phyloP scores from a whole-genome alignment of 148 eudicot species.

The Polygonum maritimum region DNA sequence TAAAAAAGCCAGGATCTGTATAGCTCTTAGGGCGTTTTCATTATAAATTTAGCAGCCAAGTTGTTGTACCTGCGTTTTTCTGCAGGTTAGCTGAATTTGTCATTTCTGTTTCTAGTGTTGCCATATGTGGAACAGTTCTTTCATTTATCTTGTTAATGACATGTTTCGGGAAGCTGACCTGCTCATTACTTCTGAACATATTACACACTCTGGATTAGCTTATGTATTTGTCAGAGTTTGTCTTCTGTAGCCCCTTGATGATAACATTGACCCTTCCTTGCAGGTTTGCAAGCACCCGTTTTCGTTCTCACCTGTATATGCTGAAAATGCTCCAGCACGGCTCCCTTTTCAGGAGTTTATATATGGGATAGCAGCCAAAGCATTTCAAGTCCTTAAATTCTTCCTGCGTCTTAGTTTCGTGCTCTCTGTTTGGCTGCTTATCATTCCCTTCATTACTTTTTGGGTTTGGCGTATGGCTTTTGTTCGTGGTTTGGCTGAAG shows the following conservation, averaged over 20 bases:
- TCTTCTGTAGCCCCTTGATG: background rate
- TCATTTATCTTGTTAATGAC: background rate
- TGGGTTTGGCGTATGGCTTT: conserved; percentile 98
- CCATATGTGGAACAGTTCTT: background rate
- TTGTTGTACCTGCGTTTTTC: background rate
- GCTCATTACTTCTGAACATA: background rate
- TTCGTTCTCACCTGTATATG: conserved; percentile 92
- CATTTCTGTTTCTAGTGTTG: background rate
- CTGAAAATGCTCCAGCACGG: conserved; percentile 83
- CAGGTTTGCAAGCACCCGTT: conserved; percentile 99
- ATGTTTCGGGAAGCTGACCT: background rate
- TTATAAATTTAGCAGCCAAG: background rate
- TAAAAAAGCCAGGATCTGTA: background rate
- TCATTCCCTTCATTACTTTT: conserved; percentile 88
- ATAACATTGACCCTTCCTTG: conserved; percentile 4
- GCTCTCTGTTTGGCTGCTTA: conserved; percentile 91
- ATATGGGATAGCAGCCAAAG: conserved; percentile 75
- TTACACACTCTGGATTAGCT: background rate
- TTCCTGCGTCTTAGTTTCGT: conserved; percentile 88
- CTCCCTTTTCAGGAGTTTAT: conserved; percentile 88
- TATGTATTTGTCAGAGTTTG: background rate
- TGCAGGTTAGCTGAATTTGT: background rate
- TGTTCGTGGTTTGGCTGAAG: conserved; percentile 76
- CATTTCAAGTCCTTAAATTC: conserved; percentile 84
- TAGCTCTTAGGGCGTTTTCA: background rate